These are phyloP conservation scores for Myxozyma monticola DNA, from an alignment of 805 yeast species.

Conservation along the genomic window DNA sequence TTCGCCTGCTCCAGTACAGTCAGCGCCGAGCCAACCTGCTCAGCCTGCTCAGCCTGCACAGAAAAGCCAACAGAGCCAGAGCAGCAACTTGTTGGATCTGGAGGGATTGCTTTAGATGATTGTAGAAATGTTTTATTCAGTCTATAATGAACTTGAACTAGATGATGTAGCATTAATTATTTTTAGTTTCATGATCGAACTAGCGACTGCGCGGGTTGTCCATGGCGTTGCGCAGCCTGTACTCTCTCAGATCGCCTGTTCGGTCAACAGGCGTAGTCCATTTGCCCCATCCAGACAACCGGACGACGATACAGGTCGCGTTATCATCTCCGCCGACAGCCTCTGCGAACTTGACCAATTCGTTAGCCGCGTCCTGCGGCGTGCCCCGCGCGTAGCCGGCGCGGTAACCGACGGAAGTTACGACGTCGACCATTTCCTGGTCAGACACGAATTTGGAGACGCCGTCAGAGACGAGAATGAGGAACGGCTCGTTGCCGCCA, in stretches of 20 bases:
- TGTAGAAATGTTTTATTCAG: not conserved
- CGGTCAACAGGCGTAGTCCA: slow-evolving; percentile 79
- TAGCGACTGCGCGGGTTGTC: slow-evolving; percentile 24
- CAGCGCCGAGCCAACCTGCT: too few relatives aligned
- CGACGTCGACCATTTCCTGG: slow-evolving; percentile 87
- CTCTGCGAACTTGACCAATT: slow-evolving; percentile 78
- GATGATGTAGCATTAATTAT: not conserved
- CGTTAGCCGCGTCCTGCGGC: slow-evolving; percentile 83
- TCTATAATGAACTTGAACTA: not conserved
- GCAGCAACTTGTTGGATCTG: slow-evolving; percentile 18
- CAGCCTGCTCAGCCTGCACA: too few relatives aligned
- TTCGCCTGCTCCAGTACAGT: not conserved
- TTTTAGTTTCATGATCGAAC: not conserved
- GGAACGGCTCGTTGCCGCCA: slow-evolving; percentile 50
- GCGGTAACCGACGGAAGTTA: slow-evolving; percentile 50
- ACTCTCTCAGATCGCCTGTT: slow-evolving; percentile 79
- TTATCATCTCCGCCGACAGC: slow-evolving; percentile 92
- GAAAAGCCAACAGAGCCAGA: not conserved
- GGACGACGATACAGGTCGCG: slow-evolving; percentile 83
- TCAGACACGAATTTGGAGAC: slow-evolving; percentile 77
- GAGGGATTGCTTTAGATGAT: slow-evolving; percentile 17
- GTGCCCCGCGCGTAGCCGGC: slow-evolving; percentile 56
- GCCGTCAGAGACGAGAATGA: slow-evolving; percentile 85
- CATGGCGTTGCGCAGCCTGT: slow-evolving; percentile 52
- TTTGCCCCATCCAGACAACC: slow-evolving; percentile 88